These are phyloP conservation scores for Croton setiger DNA, from an alignment of 441 rosid genomes.

Conservation along the genomic window DNA sequence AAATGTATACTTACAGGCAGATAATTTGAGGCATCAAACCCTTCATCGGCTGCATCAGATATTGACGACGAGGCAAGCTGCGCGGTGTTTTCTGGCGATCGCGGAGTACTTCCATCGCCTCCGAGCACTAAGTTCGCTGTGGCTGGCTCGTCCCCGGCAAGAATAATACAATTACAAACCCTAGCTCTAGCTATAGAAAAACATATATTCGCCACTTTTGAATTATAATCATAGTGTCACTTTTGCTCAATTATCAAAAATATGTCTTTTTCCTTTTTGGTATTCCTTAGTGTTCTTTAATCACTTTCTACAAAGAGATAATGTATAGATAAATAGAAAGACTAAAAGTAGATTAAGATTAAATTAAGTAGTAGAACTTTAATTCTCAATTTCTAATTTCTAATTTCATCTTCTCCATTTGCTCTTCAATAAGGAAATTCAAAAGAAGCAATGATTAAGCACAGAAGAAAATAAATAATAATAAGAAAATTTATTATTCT, in stretches of 20 bases:
- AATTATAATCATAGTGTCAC: not conserved
- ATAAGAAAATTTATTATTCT: conserved; percentile 6
- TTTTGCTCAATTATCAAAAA: not conserved
- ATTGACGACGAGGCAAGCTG: conserved; percentile 79
- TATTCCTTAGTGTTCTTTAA: conserved; percentile 11
- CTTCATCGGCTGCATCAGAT: conserved; percentile 67
- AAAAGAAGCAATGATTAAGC: conserved; percentile 13
- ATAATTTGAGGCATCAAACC: conserved; percentile 83
- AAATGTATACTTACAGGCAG: conserved; percentile 66
- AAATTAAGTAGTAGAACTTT: conserved; percentile 20
- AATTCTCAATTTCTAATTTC: not conserved
- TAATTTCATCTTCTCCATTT: not conserved
- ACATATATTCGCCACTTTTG: conserved; percentile 12
- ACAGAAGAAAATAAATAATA: too few relatives aligned
- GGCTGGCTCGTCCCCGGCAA: conserved; percentile 87
- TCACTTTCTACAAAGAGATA: conserved; percentile 21
- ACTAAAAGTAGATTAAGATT: conserved; percentile 24
- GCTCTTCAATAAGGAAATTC: not conserved
- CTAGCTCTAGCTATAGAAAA: conserved; percentile 16
- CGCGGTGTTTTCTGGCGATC: conserved; percentile 71
- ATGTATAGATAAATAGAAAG: conserved; percentile 38
- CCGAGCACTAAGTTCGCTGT: conserved; percentile 88
- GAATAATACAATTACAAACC: conserved; percentile 42
- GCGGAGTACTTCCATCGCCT: conserved; percentile 92
- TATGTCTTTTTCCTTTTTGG: not conserved